Evolutionary conservation across 176 grass and related monocot species (phyloP), one percentile per base, ranked within the genome.

Genomic region (Oryza meridionalis): DNA sequence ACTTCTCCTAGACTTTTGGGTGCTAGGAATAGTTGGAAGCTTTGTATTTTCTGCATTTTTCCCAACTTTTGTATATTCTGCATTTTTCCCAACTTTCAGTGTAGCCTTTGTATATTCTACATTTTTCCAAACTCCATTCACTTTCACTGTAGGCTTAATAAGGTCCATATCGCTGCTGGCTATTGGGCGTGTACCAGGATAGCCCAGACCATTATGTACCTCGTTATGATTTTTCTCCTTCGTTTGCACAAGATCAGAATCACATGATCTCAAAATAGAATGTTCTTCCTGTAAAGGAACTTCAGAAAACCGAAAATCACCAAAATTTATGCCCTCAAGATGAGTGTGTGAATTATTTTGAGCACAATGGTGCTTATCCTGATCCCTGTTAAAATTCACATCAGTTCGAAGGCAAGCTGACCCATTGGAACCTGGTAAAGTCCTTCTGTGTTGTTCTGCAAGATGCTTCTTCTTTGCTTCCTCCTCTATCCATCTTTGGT

Each of bases 311-410:
- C 55, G 64, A 66, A 99, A 94, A 87, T 96, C 91, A 37, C 96
- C 93, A 88, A 99, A 99, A 61, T 82, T 87, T 78, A 93, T 93
- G 32, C 93, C 91, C 84, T 90, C 90, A 13, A 95, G 87, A 88
- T 72, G 69, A 80, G 80, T 68, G 75, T 75, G 62, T 1, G 83
- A 72, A 65, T 87, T 70, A 78, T 65, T 87, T 46, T 75, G 75
- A 63, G 79, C 83, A 75, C 16, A 83, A 76, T 70, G 51, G 85
- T 59, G 68, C 22, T 86, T 78, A 83, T 89, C 83, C 61, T 85
- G 78, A 65, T 69, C 67, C 70, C 42, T 43, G 11, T 44, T 85
- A 46, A 77, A 84, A 85, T 84, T 79, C 65, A 66, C 33, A 81
- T 43, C 55, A 82, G 42, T 77, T 53, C 16, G 29, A 86, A 74